Evolutionary conservation across 306 rosid species (phyloP), one percentile per base, ranked within the genome.

Genomic region (Rosa persica): DNA sequence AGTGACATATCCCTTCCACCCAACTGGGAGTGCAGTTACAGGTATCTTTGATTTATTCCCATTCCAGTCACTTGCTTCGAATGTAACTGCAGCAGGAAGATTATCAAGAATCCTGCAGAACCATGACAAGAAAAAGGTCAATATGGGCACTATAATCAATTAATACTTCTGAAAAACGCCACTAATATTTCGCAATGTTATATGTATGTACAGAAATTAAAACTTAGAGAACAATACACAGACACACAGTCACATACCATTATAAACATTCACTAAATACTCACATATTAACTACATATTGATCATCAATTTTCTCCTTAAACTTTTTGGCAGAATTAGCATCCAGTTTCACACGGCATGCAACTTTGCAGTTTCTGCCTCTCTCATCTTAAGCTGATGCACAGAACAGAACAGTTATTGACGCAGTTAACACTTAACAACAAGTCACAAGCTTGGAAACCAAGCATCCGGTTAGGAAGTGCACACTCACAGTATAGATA

Each of bases 31-130:
- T 61, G 96, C 98, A 77, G 89, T 97, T 47, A 91, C 98, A 65
- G 91, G 89, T 10, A 97, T 89, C 54, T 91, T 94, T 78, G 97
- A 87, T 72, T 93, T 95, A 61, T 92, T 97, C 79, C 88, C 84
- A 88, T 80, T 3, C 34, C 65, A 23, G 8, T 20, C 25, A 19
- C 12, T 54, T 12, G 4, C 25, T 20, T 54, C 92, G 93, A 73
- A 93, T 89, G 72, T 82, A 86, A 94, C 95, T 71, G 96, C 97
- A 77, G 91, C 97, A 36, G 98, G 98, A 81, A 94, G 97, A 82
- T 94, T 92, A 83, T 94, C 98, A 81, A 94, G 85, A 79, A 94
- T 93, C 98, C 98, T 94, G 90, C 80, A 82, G 67, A 12, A 19
- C 30, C 68, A 70, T 34, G 52, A 30, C 1, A 19, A 47, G 67